Base-by-base conservation (phyloP, 2,329 filamentous ascomycete genomes). In the Blastomyces parvus region DNA sequence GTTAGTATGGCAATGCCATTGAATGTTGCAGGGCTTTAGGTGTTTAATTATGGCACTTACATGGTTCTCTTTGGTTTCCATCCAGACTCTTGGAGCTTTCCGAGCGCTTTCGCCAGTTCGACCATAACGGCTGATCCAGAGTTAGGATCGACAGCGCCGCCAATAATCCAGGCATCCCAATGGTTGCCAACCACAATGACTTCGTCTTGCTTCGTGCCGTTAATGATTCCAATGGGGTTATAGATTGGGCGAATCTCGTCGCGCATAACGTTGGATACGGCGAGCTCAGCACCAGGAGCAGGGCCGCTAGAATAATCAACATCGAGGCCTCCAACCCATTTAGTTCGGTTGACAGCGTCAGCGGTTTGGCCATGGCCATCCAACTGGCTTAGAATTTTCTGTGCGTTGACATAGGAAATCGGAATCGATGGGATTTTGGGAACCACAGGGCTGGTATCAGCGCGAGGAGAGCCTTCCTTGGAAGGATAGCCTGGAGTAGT, bases 11-110 rank as follows among this genome's bases (percentile, higher is more conserved):
- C 8, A 17, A 59, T n/a, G 19, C 1, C 11, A 27, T 27, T 17
- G 22, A 17, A 27, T 14, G 11, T 27, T 44, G 8, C 17, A 8
- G 11, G 4, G 6, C 3, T 13, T 4, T 1, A 9, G 17, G 60
- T 14, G 30, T 9, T 38, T 52, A 56, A 17, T 50, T n/a, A n/a
- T 55, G 38, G 38, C 33, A 62, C 65, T 64, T 60, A 73, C 72
- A 83, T 81, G 0, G 79, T 83, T 3, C 81, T 74, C 38, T 75
- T 74, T 1, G 81, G 81, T 66, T 81, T 80, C 81, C 81, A 83
- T 1, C 81, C 81, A 5, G 75, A 76, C 33, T 75, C 74, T 6
- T 79, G 67, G 0, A 82, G 74, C 30, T 76, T 76, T 3, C 79
- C 77, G 62, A 83, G 81, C 0, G 80, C 80, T 60, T 79, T 81